Base-by-base conservation (phyloP, 169 alveolate species). In the Plasmodium vinckei region DNA sequence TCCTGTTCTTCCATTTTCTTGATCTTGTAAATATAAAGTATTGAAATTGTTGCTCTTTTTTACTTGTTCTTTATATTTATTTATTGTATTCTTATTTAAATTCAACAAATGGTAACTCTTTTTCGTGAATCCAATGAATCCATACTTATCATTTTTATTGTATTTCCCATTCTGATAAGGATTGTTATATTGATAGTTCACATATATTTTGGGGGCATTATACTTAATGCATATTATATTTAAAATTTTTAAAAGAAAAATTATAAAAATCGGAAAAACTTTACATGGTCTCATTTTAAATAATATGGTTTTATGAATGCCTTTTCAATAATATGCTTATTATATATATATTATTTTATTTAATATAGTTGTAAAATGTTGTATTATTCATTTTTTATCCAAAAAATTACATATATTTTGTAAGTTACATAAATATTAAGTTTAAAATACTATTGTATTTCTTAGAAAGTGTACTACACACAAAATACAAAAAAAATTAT, bases 101-200 rank as follows among this genome's bases (percentile, higher is more conserved):
- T 51, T 68, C 33, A 49, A 15, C 33, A 39, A 82, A 17, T 67
- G 15, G 33, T 82, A 82, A 25, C 68, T 57, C 42, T 70, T 82
- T 57, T 65, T 82, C 33, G 27, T 59, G 56, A 67, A 67, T 49
- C 90, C 90, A 61, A 67, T 82, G 57, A 82, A 82, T 46, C 84
- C 64, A 67, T 53, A 65, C 23, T 67, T 60, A 23, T 33, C 42
- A 68, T 10, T 3, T 57, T 39, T 61, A 33, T 33, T 33, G 56
- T 70, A 44, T 46, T 82, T 67, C 1, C 46, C 44, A 25, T 61
- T 82, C 49, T 67, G 61, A 23, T 10, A n/a, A 53, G 13, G 21
- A 17, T 10, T 67, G 33, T 25, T 15, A 60, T 65, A 61, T 61
- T 59, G 44, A 44, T 54, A 65, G 68, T 82, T 27, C 15, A 70